phyloP scores from a whole-genome alignment of 2,329 filamentous ascomycete genomes.

The Aspergillus ibericus region DNA sequence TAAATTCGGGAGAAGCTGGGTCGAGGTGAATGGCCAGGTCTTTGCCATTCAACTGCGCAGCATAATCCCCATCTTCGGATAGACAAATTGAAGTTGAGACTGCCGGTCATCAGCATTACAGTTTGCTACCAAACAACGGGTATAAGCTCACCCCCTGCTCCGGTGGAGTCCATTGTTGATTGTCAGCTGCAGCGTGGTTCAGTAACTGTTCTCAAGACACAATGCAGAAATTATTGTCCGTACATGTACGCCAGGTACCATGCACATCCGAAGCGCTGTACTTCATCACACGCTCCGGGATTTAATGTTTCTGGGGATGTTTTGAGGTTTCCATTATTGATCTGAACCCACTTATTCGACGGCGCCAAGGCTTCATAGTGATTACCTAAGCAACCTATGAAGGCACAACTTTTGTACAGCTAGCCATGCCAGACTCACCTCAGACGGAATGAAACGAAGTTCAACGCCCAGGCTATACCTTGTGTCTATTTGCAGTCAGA shows the following conservation, averaged over 20 bases:
- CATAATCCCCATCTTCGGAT: constrained; percentile 33
- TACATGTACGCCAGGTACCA: not conserved
- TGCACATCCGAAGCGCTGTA: not conserved
- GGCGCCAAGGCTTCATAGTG: constrained; percentile 9
- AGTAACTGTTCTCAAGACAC: not conserved
- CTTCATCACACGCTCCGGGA: not conserved
- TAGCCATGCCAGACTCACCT: not conserved
- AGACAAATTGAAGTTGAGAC: constrained; percentile 21
- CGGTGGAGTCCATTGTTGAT: constrained; percentile 32
- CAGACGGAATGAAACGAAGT: not conserved
- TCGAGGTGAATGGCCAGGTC: constrained; percentile 36
- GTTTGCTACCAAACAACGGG: not conserved
- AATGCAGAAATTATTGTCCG: not conserved
- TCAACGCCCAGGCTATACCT: not conserved
- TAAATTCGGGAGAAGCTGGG: constrained; percentile 28
- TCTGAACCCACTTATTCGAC: constrained; percentile 4
- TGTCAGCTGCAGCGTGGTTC: not conserved
- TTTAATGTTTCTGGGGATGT: not conserved
- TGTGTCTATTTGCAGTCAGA: not conserved
- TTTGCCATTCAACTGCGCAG: constrained; percentile 31
- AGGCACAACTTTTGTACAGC: not conserved
- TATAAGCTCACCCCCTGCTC: constrained; percentile 24
- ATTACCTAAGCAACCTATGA: constrained; percentile 3
- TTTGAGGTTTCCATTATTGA: constrained; percentile 3
- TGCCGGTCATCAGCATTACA: constrained; percentile 5